Base-by-base conservation (phyloP, 768 basidiomycete genomes). In the Termitomyces sp. region DNA sequence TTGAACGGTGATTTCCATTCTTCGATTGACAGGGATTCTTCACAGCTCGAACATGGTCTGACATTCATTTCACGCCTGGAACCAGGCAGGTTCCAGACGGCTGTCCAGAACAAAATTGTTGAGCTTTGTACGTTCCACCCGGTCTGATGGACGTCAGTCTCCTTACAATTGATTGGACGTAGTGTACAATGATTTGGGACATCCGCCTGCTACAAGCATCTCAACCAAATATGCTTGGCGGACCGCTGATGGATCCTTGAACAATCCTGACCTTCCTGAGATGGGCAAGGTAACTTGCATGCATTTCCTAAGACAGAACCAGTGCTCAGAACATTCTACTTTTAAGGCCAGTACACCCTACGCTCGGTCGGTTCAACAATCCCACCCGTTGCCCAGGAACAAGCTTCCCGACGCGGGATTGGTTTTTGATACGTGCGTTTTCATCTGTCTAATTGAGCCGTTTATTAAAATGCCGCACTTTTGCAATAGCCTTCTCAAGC, bases 101-200 rank as follows among this genome's bases (percentile, higher is more conserved):
- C 66, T 2, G 63, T 80, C 13, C 79, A 80, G 64, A 77, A 80
- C 70, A 83, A 73, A 70, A 81, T 71, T 49, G 72, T 92, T 46
- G 75, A 86, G 67, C 76, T 85, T 36, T 68, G 92, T 91, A 61
- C 63, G 89, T 77, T 39, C 52, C 45, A 55, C 33, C 28, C 22
- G 32, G n/a, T 20, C 18, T 4, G 13, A 18, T 60, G 20, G 59
- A 9, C 49, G 16, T 16, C 18, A n/a, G 49, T 16, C n/a, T 4
- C 28, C 53, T 58, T 18, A 61, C 52, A 8, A 18, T 20, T 39
- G 15, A 32, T 38, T 53, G 57, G 20, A 39, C 24, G 16, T 22
- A 92, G 91, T 92, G 60, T 94, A 92, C 71, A 84, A 89, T 64
- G 94, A 95, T 71, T 81, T 96, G 16, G 73, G 85, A 0, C 93